Base-by-base conservation (phyloP, 768 basidiomycete genomes). In the Podaxis carcinomalis region DNA sequence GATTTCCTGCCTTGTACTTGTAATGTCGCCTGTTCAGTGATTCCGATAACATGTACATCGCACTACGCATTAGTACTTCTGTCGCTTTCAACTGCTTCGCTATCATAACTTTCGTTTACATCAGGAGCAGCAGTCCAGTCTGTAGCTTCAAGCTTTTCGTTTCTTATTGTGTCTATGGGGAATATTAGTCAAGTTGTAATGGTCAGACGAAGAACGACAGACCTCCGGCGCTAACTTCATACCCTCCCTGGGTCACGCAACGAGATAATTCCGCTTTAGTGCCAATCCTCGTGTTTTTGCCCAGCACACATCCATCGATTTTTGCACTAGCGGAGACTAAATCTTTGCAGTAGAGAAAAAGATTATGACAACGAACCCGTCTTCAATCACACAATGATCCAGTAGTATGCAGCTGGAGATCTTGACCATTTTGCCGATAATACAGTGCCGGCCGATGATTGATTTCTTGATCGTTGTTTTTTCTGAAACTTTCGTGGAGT, bases 361-460 rank as follows among this genome's bases (percentile, higher is more conserved):
- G 4, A 56, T 46, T 16, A 19, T 4, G 16, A 50, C 21, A 5
- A 69, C 85, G 68, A 64, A 93, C 95, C 93, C 93, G 61, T 96
- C 93, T 46, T 83, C 90, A 11, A 98, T 76, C 3, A 91, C 82
- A 66, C 94, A 95, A 67, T 96, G 94, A 68, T 97, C 95, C 64
- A 95, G 79, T 23, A 98, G 70, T 5, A 96, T 83, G 65, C 90
- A 95, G 10, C 91, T 90, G 2, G 79, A 80, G 51, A 98, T 85
- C 72, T 86, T 92, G n/a, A 83, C 89, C 79, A 88, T 88, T 70
- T 85, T 89, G 2, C 93, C 93, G 56, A 95, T 89, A 14, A 86
- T 75, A 65, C 93, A 95, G 69, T 95, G 93, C 61, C 87, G 80
- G 7, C 92, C 92, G 32, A 94, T 82, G 16, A 92, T 79, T 1